Percentiles rank a stretch among this genome's conserved stretches.
Evolutionary conservation across 352 stramenopile species (phyloP).

Genomic region (Plasmopara halstedii): DNA sequence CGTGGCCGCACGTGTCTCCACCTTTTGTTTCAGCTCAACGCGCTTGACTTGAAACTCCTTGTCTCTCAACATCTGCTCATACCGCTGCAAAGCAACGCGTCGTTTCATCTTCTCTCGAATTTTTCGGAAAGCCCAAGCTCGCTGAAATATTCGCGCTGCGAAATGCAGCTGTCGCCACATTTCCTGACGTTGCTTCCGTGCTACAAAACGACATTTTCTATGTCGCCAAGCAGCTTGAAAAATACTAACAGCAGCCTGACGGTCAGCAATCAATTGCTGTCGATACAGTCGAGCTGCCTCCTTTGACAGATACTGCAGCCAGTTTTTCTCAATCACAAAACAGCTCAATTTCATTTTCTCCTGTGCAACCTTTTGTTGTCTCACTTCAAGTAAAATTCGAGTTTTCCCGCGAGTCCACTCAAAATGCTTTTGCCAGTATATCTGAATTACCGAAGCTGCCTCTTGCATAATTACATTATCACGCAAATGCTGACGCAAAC

Average conservation of each 20-base stretch:
- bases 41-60: constrained; percentile 21
- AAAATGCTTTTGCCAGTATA: constrained; percentile 25
- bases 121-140: constrained; percentile 14
- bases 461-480: constrained; percentile 11
- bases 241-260: constrained; percentile 12
- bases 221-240: constrained; percentile 31
- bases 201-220: background rate
- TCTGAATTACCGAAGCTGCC: constrained; percentile 29
- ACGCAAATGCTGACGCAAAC: constrained; percentile 12
- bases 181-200: constrained; percentile 5
- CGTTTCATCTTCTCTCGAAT: constrained; percentile 15
- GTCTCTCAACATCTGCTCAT: constrained; percentile 27
- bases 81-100: constrained; percentile 23
- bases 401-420: constrained; percentile 14
- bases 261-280: constrained; percentile 25
- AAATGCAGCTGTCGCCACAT: constrained; percentile 10
- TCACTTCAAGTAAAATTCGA: constrained; percentile 6
- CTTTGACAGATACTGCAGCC: constrained; percentile 29
- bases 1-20: constrained; percentile 25
- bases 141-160: constrained; percentile 20
- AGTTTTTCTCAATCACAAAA: constrained; percentile 32
- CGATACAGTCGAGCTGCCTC: constrained; percentile 26
- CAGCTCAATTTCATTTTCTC: constrained; percentile 24
- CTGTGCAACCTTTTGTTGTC: constrained; percentile 17
- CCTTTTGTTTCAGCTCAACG: constrained; percentile 14